Percentiles rank a stretch among this genome's conserved stretches.
These are phyloP conservation scores for Lasiosphaeris hirsuta DNA, from an alignment of 495 filamentous ascomycete genomes.

Conservation along the genomic window DNA sequence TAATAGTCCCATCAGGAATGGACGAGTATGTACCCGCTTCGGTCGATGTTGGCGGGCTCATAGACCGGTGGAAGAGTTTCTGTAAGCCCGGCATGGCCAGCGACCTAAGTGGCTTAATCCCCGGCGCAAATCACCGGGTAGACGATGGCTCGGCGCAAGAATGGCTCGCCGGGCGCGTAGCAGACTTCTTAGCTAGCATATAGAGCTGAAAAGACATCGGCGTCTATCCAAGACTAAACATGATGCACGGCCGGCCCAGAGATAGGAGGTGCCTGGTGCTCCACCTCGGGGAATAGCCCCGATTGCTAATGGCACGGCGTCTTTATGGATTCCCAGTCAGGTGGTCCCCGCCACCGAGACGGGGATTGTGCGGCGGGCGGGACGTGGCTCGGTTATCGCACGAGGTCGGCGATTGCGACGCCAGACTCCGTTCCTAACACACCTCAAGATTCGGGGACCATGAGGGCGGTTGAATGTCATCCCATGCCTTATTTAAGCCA, in stretches of 20 bases:
- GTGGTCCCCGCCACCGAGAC: background rate
- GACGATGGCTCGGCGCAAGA: conserved; percentile 33
- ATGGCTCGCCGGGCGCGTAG: conserved; percentile 39
- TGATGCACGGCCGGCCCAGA: background rate
- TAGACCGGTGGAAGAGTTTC: conserved; percentile 57
- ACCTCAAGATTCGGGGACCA: background rate
- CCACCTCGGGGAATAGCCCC: too few species aligned
- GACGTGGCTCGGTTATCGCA: background rate
- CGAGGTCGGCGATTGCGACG: background rate
- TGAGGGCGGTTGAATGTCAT: too few species aligned
- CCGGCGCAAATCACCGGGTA: conserved; percentile 42
- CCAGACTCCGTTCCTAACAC: background rate
- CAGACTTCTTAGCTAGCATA: conserved; percentile 32
- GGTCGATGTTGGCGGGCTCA: conserved; percentile 63
- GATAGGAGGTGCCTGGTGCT: background rate
- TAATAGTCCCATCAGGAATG: conserved; percentile 64
- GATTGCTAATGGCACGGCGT: too few species aligned
- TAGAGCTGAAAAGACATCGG: too few species aligned
- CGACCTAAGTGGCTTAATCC: conserved; percentile 40
- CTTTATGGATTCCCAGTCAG: background rate
- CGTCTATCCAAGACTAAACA: background rate
- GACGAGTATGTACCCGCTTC: conserved; percentile 67
- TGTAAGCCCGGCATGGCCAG: conserved; percentile 38
- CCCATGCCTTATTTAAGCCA: background rate
- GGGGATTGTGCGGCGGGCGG: background rate